Base-by-base conservation (phyloP, 495 filamentous ascomycete genomes). In the Aspergillus cristatus region DNA sequence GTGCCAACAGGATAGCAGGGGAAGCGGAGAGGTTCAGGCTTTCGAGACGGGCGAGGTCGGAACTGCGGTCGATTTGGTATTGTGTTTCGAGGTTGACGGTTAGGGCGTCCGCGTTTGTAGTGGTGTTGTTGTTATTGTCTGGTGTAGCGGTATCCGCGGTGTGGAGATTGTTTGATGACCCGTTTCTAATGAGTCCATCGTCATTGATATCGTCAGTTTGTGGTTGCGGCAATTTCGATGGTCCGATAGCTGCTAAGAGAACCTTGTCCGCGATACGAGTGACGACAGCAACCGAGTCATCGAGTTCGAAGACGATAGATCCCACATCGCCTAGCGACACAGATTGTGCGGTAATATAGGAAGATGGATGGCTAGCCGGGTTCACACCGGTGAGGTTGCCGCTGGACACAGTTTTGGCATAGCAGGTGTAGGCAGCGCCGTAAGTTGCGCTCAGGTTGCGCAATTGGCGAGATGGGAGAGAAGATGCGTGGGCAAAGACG, bases 341-440 rank as follows among this genome's bases (percentile, higher is more conserved):
- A 8, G 65, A 70, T n/a, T 63, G 59, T 10, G 65, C 61, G 10
- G 65, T 70, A 32, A 70, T 57, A 42, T 66, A 70, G 28, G 65
- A 70, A 1, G 65, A 70, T 7, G 65, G 65, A 35, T 70, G 62
- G 20, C 60, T 66, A 26, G 65, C 59, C 5, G 64, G 65, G 48
- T 70, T 67, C 14, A 70, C 63, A 14, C 65, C 65, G 3, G 65
- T 70, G 8, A 70, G 55, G 38, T 70, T 70, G 14, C 65, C 65
- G 14, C 48, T 65, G 22, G 65, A 65, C 1, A 58, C 62, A n/a
- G 43, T 66, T 37, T 67, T 64, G 2, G 65, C 65, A 46, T 67
- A 67, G 41, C 60, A 66, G 29, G 65, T 70, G 43, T 70, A 70
- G 6, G 65, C 65, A 32, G 65, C 65, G 11, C 65, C 65, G 44